Conservation (phyloP, 2,329 filamentous ascomycete species). For the Fusarium devonianum region DNA sequence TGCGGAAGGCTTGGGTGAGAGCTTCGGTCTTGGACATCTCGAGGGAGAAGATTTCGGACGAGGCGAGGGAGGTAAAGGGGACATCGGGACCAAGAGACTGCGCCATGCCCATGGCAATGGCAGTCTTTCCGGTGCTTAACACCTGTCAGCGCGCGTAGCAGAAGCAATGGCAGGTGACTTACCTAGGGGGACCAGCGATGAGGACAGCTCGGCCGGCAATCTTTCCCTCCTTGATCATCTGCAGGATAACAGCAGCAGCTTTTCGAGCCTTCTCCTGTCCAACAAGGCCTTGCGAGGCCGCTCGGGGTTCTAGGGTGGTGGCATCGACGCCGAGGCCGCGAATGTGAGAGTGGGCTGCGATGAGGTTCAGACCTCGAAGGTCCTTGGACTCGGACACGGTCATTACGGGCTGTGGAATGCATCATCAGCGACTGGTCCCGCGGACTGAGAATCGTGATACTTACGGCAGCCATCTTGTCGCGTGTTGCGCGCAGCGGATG, state of each 20-base stretch:
- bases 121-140: constrained; percentile 91
- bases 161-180: constrained; percentile 30
- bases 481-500: constrained; percentile 30
- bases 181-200: constrained; percentile 92
- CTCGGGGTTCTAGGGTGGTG: constrained; percentile 86
- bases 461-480: constrained; percentile 61
- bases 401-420: constrained; percentile 59
- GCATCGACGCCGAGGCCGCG: constrained; percentile 92
- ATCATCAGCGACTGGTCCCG: constrained; percentile 31
- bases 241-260: constrained; percentile 92
- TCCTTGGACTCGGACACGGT: constrained; percentile 96
- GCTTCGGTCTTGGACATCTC: constrained; percentile 99
- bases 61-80: constrained; percentile 93
- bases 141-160: constrained; percentile 26
- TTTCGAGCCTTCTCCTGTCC: constrained; percentile 97
- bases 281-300: constrained; percentile 88
- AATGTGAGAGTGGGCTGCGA: constrained; percentile 98
- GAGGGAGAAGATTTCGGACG: constrained; percentile 96
- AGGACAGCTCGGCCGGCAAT: constrained; percentile 94
- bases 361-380: constrained; percentile 94
- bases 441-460: constrained; percentile 38
- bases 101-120: constrained; percentile 98
- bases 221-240: constrained; percentile 99
- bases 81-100: constrained; percentile 94
- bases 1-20: constrained; percentile 97